Evolutionary conservation across 2,329 filamentous ascomycete genomes (phyloP).

Genomic region (Magnaporthales sp.): DNA sequence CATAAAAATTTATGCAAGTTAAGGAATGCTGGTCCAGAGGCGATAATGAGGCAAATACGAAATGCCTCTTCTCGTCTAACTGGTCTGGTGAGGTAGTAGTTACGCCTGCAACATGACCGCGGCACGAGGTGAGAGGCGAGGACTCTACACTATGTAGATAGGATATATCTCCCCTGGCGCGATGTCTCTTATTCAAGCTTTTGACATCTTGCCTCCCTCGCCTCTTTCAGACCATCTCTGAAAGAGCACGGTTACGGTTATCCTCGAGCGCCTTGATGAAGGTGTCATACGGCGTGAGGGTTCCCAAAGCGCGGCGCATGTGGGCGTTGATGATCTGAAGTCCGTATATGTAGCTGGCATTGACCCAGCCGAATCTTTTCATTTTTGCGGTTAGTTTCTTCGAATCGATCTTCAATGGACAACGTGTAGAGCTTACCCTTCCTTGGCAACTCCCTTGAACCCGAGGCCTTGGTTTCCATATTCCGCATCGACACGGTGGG

Average conservation of each 20-base stretch:
- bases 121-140: not conserved
- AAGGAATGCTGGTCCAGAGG: not conserved
- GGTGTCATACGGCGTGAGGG: conserved; percentile 77
- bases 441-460: conserved; percentile 90
- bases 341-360: conserved; percentile 93
- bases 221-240: conserved; percentile 26
- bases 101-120: not conserved
- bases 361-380: conserved; percentile 91
- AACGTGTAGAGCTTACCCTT: conserved; percentile 62
- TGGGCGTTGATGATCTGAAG: conserved; percentile 82
- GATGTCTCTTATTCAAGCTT: not conserved
- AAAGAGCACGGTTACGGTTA: conserved; percentile 43
- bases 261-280: conserved; percentile 62
- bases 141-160: not conserved
- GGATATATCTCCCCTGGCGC: not conserved
- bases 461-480: conserved; percentile 95
- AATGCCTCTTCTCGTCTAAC: not conserved
- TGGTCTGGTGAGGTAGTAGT: not conserved
- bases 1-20: not conserved
- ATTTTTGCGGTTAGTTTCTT: not conserved
- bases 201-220: not conserved
- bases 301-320: conserved; percentile 80
- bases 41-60: not conserved
- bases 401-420: not conserved
- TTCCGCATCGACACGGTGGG: conserved; percentile 90